Evolutionary conservation across 768 basidiomycete species (phyloP).

Genomic region (Calocera viscosa): DNA sequence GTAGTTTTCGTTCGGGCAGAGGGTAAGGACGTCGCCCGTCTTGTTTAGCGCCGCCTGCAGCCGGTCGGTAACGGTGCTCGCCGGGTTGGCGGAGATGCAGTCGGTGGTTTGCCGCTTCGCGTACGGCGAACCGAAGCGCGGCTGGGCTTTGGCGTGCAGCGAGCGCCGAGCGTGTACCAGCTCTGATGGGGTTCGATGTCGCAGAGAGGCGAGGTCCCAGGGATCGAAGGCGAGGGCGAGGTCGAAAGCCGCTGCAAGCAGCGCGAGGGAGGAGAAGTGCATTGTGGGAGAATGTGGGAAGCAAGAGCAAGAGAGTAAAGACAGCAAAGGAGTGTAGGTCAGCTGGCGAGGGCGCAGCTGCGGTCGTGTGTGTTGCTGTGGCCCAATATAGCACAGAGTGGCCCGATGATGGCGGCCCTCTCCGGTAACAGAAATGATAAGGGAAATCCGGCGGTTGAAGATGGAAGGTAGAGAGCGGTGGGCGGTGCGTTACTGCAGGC

Average conservation of each 20-base stretch:
- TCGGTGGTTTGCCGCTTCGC: conserved; percentile 14
- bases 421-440: not conserved
- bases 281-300: not conserved
- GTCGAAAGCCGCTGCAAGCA: not conserved
- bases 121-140: not conserved
- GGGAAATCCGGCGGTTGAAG: not conserved
- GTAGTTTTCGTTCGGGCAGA: conserved; percentile 56
- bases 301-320: not conserved
- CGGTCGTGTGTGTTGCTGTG: not conserved
- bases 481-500: not conserved
- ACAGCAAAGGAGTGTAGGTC: not conserved
- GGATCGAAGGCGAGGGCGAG: conserved; percentile 5
- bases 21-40: conserved; percentile 47
- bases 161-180: not conserved
- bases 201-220: not conserved
- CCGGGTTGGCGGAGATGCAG: conserved; percentile 40
- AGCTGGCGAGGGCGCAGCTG: not conserved
- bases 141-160: not conserved
- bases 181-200: not conserved
- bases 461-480: not conserved
- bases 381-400: not conserved
- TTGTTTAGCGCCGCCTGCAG: conserved; percentile 55
- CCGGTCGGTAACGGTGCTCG: conserved; percentile 47
- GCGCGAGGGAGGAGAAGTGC: not conserved
- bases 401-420: not conserved